These are phyloP conservation scores for Eutrema heterophyllum DNA, from an alignment of 345 rosid species.

Conservation along the genomic window DNA sequence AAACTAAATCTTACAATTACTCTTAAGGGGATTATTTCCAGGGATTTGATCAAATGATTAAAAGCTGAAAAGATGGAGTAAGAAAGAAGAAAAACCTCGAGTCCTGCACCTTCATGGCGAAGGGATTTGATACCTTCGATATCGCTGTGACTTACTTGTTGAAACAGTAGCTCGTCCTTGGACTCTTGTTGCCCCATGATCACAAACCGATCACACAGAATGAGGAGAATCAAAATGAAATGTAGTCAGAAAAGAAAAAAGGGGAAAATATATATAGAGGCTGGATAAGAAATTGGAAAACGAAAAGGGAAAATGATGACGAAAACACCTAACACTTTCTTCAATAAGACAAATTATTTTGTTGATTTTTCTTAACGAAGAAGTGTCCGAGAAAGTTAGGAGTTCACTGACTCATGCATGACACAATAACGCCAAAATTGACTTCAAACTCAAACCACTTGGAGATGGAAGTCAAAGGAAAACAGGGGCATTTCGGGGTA, in stretches of 20 bases:
- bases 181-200: too few relatives aligned
- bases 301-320: background rate
- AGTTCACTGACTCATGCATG: too few relatives aligned
- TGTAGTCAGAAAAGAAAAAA: background rate
- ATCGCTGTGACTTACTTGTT: constrained; percentile 57
- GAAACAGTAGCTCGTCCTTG: too few relatives aligned
- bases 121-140: constrained; percentile 67
- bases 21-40: background rate
- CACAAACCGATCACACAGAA: background rate
- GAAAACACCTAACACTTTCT: background rate
- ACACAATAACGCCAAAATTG: too few relatives aligned
- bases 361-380: too few relatives aligned
- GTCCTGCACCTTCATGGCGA: constrained; percentile 62
- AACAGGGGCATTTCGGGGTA: too few relatives aligned
- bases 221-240: background rate
- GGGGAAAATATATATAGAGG: background rate
- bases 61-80: too few relatives aligned
- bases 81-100: constrained; percentile 48
- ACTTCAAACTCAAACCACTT: too few relatives aligned
- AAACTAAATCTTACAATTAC: background rate
- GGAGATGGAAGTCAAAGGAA: too few relatives aligned
- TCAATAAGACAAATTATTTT: too few relatives aligned
- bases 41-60: background rate
- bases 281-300: background rate
- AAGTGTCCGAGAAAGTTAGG: too few relatives aligned